These are phyloP conservation scores for Geotrichum klebahnii DNA, from an alignment of 1,139 yeast species.

Conservation along the genomic window DNA sequence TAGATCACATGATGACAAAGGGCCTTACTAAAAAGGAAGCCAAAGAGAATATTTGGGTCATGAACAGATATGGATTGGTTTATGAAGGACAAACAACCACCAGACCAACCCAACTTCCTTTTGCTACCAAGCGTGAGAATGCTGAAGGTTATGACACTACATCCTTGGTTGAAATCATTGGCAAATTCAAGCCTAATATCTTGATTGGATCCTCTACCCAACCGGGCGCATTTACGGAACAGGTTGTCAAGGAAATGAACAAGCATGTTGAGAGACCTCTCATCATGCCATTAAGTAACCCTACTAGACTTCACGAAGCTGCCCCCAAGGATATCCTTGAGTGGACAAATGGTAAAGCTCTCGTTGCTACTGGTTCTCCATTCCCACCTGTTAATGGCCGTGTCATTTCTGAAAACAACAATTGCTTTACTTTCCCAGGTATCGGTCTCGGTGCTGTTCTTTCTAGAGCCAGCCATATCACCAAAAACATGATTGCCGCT, in stretches of 20 bases:
- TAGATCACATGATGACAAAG: conserved; percentile 75
- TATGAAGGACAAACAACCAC: conserved; percentile 46
- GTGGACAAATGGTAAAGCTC: conserved; percentile 88
- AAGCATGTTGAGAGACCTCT: conserved; percentile 81
- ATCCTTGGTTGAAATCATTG: conserved; percentile 63
- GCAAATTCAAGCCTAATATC: conserved; percentile 77
- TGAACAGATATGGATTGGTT: conserved; percentile 83
- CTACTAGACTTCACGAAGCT: conserved; percentile 95
- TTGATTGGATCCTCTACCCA: conserved; percentile 93
- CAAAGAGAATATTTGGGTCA: conserved; percentile 60
- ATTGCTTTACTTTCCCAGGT: conserved; percentile 96
- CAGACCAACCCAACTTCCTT: conserved; percentile 58
- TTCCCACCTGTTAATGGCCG: conserved; percentile 90
- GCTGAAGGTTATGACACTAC: conserved; percentile 60
- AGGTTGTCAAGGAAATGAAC: conserved; percentile 82
- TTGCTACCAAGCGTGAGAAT: conserved; percentile 62
- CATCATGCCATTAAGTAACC: conserved; percentile 92
- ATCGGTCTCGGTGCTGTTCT: conserved; percentile 92
- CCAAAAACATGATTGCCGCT: conserved; percentile 90
- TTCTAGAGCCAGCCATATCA: conserved; percentile 71
- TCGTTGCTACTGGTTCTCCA: conserved; percentile 97
- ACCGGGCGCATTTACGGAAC: conserved; percentile 90
- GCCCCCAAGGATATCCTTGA: conserved; percentile 80
- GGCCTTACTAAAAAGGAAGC: conserved; percentile 77
- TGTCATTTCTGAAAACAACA: conserved; percentile 86